Conservation (phyloP, 495 filamentous ascomycete genomes). For the Xylaria flabelliformis region DNA sequence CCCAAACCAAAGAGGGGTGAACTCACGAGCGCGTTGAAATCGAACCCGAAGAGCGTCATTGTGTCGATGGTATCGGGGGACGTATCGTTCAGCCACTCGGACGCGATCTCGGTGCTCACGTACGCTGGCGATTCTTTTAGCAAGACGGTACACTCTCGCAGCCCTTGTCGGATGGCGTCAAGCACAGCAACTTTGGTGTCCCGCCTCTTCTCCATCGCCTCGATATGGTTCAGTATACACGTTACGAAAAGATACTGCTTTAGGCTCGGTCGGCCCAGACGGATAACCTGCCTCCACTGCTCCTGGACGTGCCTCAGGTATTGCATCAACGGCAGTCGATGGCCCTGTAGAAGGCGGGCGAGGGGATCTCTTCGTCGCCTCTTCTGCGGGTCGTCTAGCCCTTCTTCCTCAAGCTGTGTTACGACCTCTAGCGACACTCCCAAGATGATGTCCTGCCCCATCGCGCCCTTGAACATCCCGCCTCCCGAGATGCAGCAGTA, state of each 20-base stretch:
- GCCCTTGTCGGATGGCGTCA: neutral
- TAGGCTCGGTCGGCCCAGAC: slow-evolving; percentile 19
- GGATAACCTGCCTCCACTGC: slow-evolving; percentile 21
- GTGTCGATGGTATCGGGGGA: slow-evolving; percentile 11
- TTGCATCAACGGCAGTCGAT: slow-evolving; percentile 12
- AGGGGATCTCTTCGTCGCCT: slow-evolving; percentile 1
- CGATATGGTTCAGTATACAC: slow-evolving; percentile 19
- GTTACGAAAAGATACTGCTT: slow-evolving; percentile 24
- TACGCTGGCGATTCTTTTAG: slow-evolving; percentile 19
- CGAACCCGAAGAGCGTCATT: slow-evolving; percentile 21
- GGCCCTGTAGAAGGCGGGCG: neutral
- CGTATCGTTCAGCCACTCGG: slow-evolving; percentile 1
- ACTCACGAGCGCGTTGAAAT: slow-evolving; percentile 23
- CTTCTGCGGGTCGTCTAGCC: neutral
- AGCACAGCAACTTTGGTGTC: neutral
- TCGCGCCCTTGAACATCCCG: slow-evolving; percentile 24
- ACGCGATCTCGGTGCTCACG: neutral
- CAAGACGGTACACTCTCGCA: slow-evolving; percentile 11
- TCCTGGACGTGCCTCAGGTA: slow-evolving; percentile 1
- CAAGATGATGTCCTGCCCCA: slow-evolving; percentile 22
- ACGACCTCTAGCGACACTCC: slow-evolving; percentile 9
- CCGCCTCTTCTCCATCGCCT: slow-evolving; percentile 1
- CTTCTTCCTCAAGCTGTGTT: slow-evolving; percentile 24
- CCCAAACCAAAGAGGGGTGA: neutral
- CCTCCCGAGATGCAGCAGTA: slow-evolving; percentile 16